These are phyloP conservation scores for Trypanosoma melophagium DNA, from an alignment of 208 protist genomes.

Conservation along the genomic window DNA sequence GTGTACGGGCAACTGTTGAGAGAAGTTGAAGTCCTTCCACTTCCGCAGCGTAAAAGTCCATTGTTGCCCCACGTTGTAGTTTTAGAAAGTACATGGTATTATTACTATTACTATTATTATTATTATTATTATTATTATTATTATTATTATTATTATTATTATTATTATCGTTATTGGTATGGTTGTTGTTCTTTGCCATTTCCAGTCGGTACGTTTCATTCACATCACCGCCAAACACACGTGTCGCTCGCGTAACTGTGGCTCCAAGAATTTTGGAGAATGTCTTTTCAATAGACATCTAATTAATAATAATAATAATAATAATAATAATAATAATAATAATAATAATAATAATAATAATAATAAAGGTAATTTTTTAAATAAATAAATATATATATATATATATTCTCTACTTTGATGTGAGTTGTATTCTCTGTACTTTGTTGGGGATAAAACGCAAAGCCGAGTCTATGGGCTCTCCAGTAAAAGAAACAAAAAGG, in stretches of 20 bases:
- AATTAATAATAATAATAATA: neutral
- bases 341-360: neutral
- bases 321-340: neutral
- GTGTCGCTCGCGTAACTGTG: neutral
- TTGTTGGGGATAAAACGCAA: no score
- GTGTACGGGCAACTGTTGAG: constrained; percentile 10
- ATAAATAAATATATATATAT: constrained; percentile 1
- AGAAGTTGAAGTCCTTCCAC: constrained; percentile 28
- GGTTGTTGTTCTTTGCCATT: constrained; percentile 6
- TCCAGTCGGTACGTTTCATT: constrained; percentile 17
- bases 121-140: neutral
- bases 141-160: no score
- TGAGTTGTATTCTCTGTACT: no score
- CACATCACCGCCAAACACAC: constrained; percentile 14
- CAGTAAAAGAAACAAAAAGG: no score
- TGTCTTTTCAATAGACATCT: constrained; percentile 3
- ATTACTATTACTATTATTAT: neutral
- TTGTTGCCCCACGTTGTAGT: constrained; percentile 17
- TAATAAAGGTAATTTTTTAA: neutral
- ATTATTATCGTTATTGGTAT: no score
- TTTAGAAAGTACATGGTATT: constrained; percentile 32
- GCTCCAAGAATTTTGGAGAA: constrained; percentile 15
- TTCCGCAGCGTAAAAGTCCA: constrained; percentile 22
- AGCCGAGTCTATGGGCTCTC: no score
- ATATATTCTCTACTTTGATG: neutral